These are phyloP conservation scores for Glycine soja DNA, from an alignment of 306 rosid species.

Conservation along the genomic window DNA sequence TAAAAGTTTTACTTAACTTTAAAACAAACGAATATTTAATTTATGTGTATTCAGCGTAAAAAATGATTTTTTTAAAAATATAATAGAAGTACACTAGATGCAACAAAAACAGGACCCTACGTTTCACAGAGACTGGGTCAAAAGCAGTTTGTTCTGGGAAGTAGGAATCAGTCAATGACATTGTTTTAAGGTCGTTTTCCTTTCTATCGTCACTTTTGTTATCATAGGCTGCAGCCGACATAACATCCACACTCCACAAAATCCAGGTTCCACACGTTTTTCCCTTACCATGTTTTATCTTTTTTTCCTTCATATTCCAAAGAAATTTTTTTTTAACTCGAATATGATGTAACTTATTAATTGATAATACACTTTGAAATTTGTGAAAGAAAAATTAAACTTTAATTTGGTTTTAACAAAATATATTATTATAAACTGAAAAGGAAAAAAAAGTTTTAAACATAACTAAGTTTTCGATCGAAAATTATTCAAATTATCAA, in stretches of 20 bases:
- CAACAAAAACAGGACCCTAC: not conserved
- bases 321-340: not conserved
- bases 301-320: not conserved
- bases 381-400: too few species aligned
- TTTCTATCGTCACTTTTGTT: not conserved
- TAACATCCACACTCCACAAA: not conserved
- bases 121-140: not conserved
- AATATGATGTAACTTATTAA: too few species aligned
- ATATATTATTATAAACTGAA: too few species aligned
- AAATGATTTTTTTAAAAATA: not conserved
- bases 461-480: too few species aligned
- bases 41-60: not conserved
- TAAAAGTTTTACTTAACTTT: not conserved
- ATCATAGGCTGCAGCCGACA: constrained; percentile 8
- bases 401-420: too few species aligned
- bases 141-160: not conserved
- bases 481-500: too few species aligned
- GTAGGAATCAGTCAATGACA: constrained; percentile 38
- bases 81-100: not conserved
- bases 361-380: too few species aligned
- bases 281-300: not conserved
- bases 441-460: too few species aligned
- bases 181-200: constrained; percentile 16
- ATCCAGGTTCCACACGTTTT: constrained; percentile 23
- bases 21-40: not conserved